Conservation (phyloP, 2,329 filamentous ascomycete genomes). For the Hypoxylon sp. region DNA sequence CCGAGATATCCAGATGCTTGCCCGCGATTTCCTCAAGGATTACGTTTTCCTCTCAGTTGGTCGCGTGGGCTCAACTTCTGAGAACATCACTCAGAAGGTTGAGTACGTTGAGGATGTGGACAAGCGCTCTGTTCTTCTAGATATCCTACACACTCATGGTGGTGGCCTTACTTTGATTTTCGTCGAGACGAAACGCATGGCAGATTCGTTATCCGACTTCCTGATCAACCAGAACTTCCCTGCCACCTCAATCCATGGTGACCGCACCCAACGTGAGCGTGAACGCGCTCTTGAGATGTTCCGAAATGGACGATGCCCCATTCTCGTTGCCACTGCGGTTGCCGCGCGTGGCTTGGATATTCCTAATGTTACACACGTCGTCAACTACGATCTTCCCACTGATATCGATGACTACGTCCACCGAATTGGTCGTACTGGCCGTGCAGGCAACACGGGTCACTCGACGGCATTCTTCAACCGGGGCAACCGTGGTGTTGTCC, state of each 20-base stretch:
- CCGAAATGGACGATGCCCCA: slow-evolving; percentile 94
- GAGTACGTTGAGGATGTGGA: slow-evolving; percentile 97
- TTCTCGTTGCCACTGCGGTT: slow-evolving; percentile 96
- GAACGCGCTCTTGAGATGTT: slow-evolving; percentile 98
- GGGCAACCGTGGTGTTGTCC: slow-evolving; percentile 97
- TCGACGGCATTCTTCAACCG: slow-evolving; percentile 99
- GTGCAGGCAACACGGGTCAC: slow-evolving; percentile 98
- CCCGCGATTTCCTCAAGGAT: slow-evolving; percentile 98
- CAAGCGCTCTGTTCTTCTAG: slow-evolving; percentile 97
- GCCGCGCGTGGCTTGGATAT: slow-evolving; percentile 94
- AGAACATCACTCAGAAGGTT: slow-evolving; percentile 99
- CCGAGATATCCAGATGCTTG: slow-evolving; percentile 98
- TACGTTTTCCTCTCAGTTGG: slow-evolving; percentile 99
- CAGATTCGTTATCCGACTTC: slow-evolving; percentile 97
- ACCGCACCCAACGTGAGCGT: slow-evolving; percentile 98
- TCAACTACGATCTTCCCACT: slow-evolving; percentile 99
- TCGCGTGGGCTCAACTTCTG: slow-evolving; percentile 98
- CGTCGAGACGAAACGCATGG: slow-evolving; percentile 99
- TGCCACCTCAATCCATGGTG: slow-evolving; percentile 97
- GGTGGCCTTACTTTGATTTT: slow-evolving; percentile 95
- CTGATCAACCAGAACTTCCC: slow-evolving; percentile 99
- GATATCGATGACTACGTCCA: slow-evolving; percentile 99
- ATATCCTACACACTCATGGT: slow-evolving; percentile 95
- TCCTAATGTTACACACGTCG: slow-evolving; percentile 94
- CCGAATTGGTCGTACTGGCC: slow-evolving; percentile 99